A percentile compares a stretch with the other conserved stretches of the same genome.
Evolutionary conservation across 2,329 filamentous ascomycete species (phyloP).

Genomic region (Cladosporium cucumerinum): DNA sequence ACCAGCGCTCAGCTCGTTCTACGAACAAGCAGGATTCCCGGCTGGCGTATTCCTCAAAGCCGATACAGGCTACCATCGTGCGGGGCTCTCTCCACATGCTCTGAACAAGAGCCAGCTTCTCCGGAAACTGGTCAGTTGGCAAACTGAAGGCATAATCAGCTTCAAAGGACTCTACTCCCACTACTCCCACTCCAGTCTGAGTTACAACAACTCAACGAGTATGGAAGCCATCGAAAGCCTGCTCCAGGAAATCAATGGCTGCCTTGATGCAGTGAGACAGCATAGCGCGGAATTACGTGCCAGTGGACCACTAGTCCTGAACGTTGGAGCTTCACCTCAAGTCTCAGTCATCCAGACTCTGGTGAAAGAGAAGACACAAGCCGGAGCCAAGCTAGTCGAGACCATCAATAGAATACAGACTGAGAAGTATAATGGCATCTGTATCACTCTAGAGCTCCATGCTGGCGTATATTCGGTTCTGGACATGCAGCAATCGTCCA

Average conservation of each 20-base stretch:
- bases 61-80: background rate
- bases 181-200: background rate
- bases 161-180: background rate
- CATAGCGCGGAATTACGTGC: background rate
- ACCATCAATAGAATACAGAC: background rate
- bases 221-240: background rate
- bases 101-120: background rate
- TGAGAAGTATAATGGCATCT: background rate
- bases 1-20: background rate
- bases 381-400: background rate
- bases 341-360: background rate
- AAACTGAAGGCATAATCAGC: background rate
- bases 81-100: background rate
- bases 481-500: constrained; percentile 47
- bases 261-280: background rate
- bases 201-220: background rate
- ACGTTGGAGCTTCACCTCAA: background rate
- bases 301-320: background rate
- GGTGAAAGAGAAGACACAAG: background rate
- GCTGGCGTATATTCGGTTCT: background rate
- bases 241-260: background rate
- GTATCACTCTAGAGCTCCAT: background rate
- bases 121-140: background rate
- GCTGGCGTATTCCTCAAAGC: background rate
- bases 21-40: background rate